phyloP scores from a whole-genome alignment of 768 basidiomycete species.

The Xerocomus brunneocitrinus region DNA sequence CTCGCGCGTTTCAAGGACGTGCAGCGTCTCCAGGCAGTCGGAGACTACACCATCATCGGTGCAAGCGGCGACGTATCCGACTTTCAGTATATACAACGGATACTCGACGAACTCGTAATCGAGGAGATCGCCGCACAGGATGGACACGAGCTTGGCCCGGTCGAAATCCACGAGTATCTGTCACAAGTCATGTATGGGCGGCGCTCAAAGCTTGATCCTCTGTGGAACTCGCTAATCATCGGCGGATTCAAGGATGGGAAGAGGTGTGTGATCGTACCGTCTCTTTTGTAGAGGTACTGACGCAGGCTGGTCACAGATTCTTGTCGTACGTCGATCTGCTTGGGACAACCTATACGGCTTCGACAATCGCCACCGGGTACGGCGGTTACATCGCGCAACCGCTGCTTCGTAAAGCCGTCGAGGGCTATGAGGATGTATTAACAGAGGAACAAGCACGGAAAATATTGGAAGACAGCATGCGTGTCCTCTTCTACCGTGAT shows the following conservation, averaged over 20 bases:
- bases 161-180: conserved; percentile 90
- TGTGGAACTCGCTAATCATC: conserved; percentile 94
- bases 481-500: conserved; percentile 94
- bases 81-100: conserved; percentile 85
- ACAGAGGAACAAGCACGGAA: conserved; percentile 74
- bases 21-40: conserved; percentile 81
- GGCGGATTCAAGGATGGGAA: conserved; percentile 87
- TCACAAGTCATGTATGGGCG: conserved; percentile 87
- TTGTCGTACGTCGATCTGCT: conserved; percentile 91
- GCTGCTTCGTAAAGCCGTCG: conserved; percentile 84
- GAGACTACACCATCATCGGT: conserved; percentile 80
- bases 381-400: conserved; percentile 93
- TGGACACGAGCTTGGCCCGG: conserved; percentile 77
- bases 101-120: conserved; percentile 72
- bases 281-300: not conserved
- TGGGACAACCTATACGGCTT: conserved; percentile 93
- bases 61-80: conserved; percentile 97
- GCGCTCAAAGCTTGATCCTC: conserved; percentile 83
- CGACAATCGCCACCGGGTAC: conserved; percentile 93
- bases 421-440: conserved; percentile 69
- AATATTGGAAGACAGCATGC: conserved; percentile 83
- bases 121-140: conserved; percentile 82
- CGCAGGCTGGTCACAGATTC: conserved; percentile 52
- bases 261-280: conserved; percentile 43
- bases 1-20: conserved; percentile 96